phyloP scores from a whole-genome alignment of 106 monocot genomes.

The Amphibolis antarctica region DNA sequence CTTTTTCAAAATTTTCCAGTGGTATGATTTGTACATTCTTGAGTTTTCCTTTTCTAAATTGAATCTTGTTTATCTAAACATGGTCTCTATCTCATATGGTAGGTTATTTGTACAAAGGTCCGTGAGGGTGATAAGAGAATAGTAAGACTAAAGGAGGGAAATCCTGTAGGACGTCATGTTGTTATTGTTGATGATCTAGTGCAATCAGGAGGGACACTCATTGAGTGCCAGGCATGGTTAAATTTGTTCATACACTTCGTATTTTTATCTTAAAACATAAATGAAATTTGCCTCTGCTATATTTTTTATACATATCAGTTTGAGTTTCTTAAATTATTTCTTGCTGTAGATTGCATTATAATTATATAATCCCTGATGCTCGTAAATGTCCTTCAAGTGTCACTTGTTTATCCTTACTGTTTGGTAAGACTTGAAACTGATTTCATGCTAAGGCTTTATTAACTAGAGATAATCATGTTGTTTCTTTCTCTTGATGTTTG shows the following conservation, averaged over 20 bases:
- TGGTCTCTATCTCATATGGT: neutral
- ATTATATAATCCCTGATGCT: too few species aligned
- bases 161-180: slow-evolving; percentile 71
- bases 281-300: too few species aligned
- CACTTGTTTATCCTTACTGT: too few species aligned
- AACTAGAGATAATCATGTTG: too few species aligned
- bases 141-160: slow-evolving; percentile 83
- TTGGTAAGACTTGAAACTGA: too few species aligned
- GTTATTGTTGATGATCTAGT: slow-evolving; percentile 96
- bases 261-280: neutral
- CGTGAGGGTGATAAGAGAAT: slow-evolving; percentile 92
- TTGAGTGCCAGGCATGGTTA: slow-evolving; percentile 73
- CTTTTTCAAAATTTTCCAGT: slow-evolving; percentile 69
- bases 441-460: too few species aligned
- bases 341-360: too few species aligned
- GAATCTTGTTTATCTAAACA: neutral
- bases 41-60: neutral
- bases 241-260: neutral
- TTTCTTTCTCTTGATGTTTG: too few species aligned
- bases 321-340: too few species aligned
- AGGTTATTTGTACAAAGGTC: slow-evolving; percentile 86
- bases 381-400: too few species aligned
- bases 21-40: slow-evolving; percentile 31
- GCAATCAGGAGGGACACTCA: slow-evolving; percentile 88
- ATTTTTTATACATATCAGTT: too few species aligned